Evolutionary conservation across 177 flowering plant species (phyloP), one percentile per base, ranked within the genome.

Genomic region (Telopea speciosissima): DNA sequence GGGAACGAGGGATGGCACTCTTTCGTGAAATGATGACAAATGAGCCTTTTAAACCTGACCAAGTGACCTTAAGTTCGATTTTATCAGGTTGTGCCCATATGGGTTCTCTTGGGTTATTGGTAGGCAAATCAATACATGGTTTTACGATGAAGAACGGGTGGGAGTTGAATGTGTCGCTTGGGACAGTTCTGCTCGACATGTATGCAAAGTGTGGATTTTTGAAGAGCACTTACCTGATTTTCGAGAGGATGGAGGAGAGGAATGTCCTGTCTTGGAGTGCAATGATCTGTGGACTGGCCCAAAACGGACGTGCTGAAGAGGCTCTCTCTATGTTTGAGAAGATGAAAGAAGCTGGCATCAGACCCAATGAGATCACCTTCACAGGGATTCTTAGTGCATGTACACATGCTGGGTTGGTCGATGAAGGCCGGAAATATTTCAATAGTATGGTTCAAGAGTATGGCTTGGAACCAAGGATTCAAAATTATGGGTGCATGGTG

Each of bases 401-500:
- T 80, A 81, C 79, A 2, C 86, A 81, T 64, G 67, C 83, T 2
- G 92, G 92, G 4, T 65, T 86, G 71, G 83, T 90, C 0, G 80
- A 86, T 3, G 84, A 87, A 66, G 92, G 90, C 12, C 76, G 76
- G 0, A 71, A 76, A 28, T 79, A 80, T 63, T 88, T 84, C 63
- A 11, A 59, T 24, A 77, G 73, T 63, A 79, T 86, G 90, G 76
- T 83, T 66, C 72, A 79, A 67, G 81, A 81, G 68, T 81, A 63
- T 65, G 86, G 84, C 0, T 66, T 88, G 69, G 85, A 85, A 62
- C 87, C 84, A 0, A 81, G 76, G 75, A 86, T 90, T 78, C 89
- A 88, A 58, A 92, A 90, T 62, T 88, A 82, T 71, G 95, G 92
- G 1, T 88, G 95, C 87, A 84, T 90, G 89, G 89, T 90, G 44